Evolutionary conservation across 768 basidiomycete species (phyloP), one percentile per base, ranked within the genome.

Genomic region (Tephrocybe sp.): DNA sequence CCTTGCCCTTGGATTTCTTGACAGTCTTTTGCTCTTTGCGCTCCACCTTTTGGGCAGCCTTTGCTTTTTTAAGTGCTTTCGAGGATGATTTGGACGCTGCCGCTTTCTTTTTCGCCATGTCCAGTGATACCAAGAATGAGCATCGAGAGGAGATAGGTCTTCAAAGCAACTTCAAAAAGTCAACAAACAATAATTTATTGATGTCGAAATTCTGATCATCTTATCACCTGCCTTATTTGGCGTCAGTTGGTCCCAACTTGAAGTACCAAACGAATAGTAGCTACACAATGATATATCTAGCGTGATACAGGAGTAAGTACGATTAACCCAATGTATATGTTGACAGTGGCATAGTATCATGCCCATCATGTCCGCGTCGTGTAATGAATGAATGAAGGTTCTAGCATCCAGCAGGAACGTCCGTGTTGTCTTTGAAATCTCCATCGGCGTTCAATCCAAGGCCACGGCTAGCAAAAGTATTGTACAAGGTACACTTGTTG

Each of bases 61-160:
- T 88, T 1, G 75, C 75, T 52, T 88, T 88, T 60, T 90, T 88
- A 0, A 76, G 77, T 0, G 79, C 78, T 57, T 82, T 88, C 3
- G 77, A 71, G 0, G 72, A 57, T 0, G 69, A 53, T 42, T 77
- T 80, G 2, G 67, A 62, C 2, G 68, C 55, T 2, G 55, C 56
- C 15, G 66, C 55, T 61, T 82, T 83, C 66, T 84, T 84, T 64
- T 82, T 82, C 2, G 68, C 74, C 79, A 80, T 82, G n/a, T n/a
- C n/a, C n/a, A n/a, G n/a, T n/a, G n/a, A n/a, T n/a, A n/a, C n/a
- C n/a, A n/a, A n/a, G n/a, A n/a, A n/a, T n/a, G n/a, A n/a, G n/a
- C n/a, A n/a, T n/a, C n/a, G n/a, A n/a, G n/a, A n/a, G n/a, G n/a
- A n/a, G n/a, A n/a, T n/a, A n/a, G n/a, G n/a, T n/a, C n/a, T n/a